Conservation (phyloP, 2,329 filamentous ascomycete species). For the Botrytis cinerea region DNA sequence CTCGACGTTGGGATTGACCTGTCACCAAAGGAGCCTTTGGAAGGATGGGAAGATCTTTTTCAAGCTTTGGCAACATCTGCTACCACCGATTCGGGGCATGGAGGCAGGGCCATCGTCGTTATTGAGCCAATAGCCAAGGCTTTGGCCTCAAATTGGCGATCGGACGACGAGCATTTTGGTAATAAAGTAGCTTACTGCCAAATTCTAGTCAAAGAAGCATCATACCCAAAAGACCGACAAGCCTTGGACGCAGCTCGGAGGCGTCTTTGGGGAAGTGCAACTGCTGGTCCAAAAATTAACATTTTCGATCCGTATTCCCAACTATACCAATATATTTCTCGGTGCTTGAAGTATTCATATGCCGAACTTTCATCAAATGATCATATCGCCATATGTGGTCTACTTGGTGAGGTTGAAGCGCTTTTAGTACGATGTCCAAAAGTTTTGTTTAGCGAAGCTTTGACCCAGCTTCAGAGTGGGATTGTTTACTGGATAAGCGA, state of each 20-base stretch:
- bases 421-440: slow-evolving; percentile 45
- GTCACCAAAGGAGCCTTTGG: slow-evolving; percentile 33
- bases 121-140: slow-evolving; percentile 70
- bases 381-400: slow-evolving; percentile 51
- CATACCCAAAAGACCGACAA: slow-evolving; percentile 60
- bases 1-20: slow-evolving; percentile 61
- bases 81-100: slow-evolving; percentile 65
- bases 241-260: slow-evolving; percentile 66
- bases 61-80: slow-evolving; percentile 57
- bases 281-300: slow-evolving; percentile 45
- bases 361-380: slow-evolving; percentile 44
- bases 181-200: slow-evolving; percentile 40
- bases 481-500: slow-evolving; percentile 67
- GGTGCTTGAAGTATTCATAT: slow-evolving; percentile 56
- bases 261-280: slow-evolving; percentile 63
- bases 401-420: slow-evolving; percentile 47
- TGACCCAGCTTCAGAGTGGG: slow-evolving; percentile 61
- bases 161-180: slow-evolving; percentile 23
- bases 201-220: slow-evolving; percentile 43
- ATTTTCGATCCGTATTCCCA: slow-evolving; percentile 64
- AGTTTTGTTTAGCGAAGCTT: slow-evolving; percentile 44
- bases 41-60: slow-evolving; percentile 55
- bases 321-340: slow-evolving; percentile 62
- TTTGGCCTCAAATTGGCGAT: slow-evolving; percentile 46
- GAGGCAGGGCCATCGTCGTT: slow-evolving; percentile 64